Evolutionary conservation across 805 yeast genomes (phyloP), one percentile per base, ranked within the genome.

Genomic region (Allodekkera sacchari): DNA sequence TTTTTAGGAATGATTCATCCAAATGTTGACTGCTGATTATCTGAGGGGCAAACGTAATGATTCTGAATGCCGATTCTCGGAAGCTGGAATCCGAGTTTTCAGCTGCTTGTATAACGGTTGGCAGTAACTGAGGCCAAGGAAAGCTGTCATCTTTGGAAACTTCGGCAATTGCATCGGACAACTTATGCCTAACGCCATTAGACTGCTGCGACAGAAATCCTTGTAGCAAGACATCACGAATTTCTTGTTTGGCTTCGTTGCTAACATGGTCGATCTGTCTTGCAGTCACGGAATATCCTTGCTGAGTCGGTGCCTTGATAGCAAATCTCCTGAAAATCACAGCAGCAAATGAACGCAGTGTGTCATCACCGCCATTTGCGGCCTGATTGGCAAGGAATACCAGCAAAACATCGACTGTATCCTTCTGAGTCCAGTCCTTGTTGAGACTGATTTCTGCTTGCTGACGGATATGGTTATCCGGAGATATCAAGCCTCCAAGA

Each of bases 101-200:
- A 7, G 54, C 41, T 8, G 92, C 85, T 44, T 71, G 74, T 39
- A 84, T 71, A 24, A 89, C 63, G 1, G 85, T 75, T 32, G 83
- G 85, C 23, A 87, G 59, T 30, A 82, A 68, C 25, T 83, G 88
- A 11, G 78, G 73, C 98, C 98, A 89, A 15, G 63, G 64, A 13
- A 61, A 65, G 4, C 61, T 47, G 10, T 72, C 77, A 36, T 75
- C 80, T 47, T 78, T 77, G 2, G 96, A 94, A 28, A 89, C 74
- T 57, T 88, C 97, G 1, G 96, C 83, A 29, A 92, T 80, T 7
- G 95, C 94, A 63, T 92, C 98, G 2, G 96, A 78, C 30, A 92
- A 63, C 52, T 89, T 92, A 56, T 89, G 96, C 52, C 96, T 77
- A 20, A 85, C 85, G 40, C 72, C 74, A 39, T 74, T 74, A n/a